A percentile compares a stretch with the other conserved stretches of the same genome.
phyloP scores from a whole-genome alignment of 805 yeast genomes.

The Ascoidea rubescens region DNA sequence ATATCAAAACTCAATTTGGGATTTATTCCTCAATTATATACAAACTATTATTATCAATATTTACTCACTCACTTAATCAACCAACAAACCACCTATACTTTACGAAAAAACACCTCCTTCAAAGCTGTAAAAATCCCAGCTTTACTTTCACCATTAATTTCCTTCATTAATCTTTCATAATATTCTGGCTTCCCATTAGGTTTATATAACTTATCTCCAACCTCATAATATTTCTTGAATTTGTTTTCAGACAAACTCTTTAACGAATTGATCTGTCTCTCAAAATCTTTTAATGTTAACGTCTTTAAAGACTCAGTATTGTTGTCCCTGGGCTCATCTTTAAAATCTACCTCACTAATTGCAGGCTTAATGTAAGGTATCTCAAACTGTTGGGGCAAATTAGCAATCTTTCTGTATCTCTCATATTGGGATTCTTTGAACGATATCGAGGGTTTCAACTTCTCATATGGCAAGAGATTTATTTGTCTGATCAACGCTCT shows the following conservation, averaged over 20 bases:
- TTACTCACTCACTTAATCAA: too few species aligned
- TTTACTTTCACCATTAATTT: slow-evolving; percentile 56
- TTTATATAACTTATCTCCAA: slow-evolving; percentile 47
- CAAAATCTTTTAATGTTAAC: slow-evolving; percentile 31
- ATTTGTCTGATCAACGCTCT: slow-evolving; percentile 42
- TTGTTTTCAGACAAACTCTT: slow-evolving; percentile 45
- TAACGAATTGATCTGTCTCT: slow-evolving; percentile 26
- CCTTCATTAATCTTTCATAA: slow-evolving; percentile 55
- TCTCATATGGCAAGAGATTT: slow-evolving; percentile 55
- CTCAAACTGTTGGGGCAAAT: slow-evolving; percentile 25
- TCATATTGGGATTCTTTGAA: slow-evolving; percentile 55
- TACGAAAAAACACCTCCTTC: slow-evolving; percentile 67
- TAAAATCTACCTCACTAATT: slow-evolving; percentile 24
- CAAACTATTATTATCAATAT: too few species aligned
- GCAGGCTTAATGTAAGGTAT: slow-evolving; percentile 25
- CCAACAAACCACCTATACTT: slow-evolving; percentile 18
- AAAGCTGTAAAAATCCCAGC: slow-evolving; percentile 54
- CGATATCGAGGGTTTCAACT: slow-evolving; percentile 53
- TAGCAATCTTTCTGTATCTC: slow-evolving; percentile 38
- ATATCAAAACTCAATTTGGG: too few species aligned
- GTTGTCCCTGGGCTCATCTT: slow-evolving; percentile 19
- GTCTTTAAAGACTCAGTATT: slow-evolving; percentile 19
- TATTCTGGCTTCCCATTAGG: slow-evolving; percentile 85
- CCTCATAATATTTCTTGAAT: slow-evolving; percentile 46
- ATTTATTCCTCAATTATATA: too few species aligned